Evolutionary conservation across 257 asterid genomes (phyloP).

Genomic region (Penstemon davidsonii): DNA sequence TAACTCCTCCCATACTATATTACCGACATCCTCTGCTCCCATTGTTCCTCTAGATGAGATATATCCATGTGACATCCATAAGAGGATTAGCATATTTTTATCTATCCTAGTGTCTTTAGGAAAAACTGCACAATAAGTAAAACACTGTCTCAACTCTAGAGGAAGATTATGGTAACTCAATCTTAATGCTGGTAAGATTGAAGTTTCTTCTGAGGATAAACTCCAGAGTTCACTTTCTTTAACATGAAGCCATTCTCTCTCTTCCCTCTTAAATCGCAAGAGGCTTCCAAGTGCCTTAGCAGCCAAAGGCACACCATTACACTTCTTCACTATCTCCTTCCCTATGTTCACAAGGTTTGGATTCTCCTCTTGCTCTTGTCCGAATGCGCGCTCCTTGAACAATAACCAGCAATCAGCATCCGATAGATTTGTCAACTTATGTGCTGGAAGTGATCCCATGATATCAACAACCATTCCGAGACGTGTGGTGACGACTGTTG

Average conservation of each 20-base stretch:
- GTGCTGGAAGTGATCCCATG: conserved; percentile 28
- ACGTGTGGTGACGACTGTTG: conserved; percentile 35
- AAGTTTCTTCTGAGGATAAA: conserved; percentile 21
- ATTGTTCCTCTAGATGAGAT: conserved; percentile 13
- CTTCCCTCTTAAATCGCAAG: conserved; percentile 26
- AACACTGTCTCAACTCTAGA: conserved; percentile 29
- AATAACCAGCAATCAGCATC: conserved; percentile 32
- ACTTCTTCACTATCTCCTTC: conserved; percentile 29
- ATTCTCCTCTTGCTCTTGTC: conserved; percentile 1
- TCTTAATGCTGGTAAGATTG: conserved; percentile 28
- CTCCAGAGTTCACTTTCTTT: conserved; percentile 31
- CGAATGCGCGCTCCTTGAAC: conserved; percentile 28
- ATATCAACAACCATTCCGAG: conserved; percentile 22
- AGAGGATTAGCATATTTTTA: conserved; percentile 22
- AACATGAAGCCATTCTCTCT: conserved; percentile 33
- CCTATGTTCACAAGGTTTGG: conserved; percentile 27
- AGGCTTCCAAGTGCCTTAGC: conserved; percentile 34
- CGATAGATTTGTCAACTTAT: conserved; percentile 18
- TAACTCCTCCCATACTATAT: conserved; percentile 24
- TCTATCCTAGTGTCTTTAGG: conserved; percentile 25
- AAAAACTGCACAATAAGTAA: conserved; percentile 39
- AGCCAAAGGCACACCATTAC: conserved; percentile 36
- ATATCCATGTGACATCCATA: conserved; percentile 33
- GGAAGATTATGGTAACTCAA: conserved; percentile 41
- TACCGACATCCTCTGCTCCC: conserved; percentile 26